phyloP scores from a whole-genome alignment of 2,329 filamentous ascomycete species.

The Aaosphaeria pasadenensis region DNA sequence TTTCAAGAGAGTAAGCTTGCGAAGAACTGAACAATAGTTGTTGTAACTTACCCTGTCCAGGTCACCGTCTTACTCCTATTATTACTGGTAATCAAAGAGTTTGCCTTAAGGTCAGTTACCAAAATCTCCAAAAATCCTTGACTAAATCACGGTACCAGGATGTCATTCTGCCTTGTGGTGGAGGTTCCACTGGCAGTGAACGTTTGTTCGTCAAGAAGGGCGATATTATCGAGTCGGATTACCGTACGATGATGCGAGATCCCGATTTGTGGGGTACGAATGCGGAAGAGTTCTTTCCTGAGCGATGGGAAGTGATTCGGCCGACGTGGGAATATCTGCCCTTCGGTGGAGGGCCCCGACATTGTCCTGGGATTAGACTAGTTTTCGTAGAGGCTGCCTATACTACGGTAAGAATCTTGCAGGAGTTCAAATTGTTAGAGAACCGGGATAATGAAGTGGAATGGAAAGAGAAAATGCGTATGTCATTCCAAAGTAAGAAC shows the following conservation, averaged over 20 bases:
- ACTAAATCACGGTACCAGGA: background rate
- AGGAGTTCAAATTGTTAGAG: conserved; percentile 6
- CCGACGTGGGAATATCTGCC: conserved; percentile 13
- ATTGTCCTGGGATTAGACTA: conserved; percentile 8
- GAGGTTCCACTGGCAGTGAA: background rate
- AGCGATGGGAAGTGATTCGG: conserved; percentile 11
- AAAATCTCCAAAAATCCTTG: no score
- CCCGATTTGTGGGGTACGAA: conserved; percentile 11
- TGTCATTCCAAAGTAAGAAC: conserved; percentile 10
- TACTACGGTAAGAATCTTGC: conserved; percentile 5
- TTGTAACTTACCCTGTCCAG: background rate
- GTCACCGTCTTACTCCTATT: background rate
- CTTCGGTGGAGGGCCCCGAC: conserved; percentile 11
- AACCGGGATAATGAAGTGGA: conserved; percentile 5
- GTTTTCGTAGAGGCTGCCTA: conserved; percentile 10
- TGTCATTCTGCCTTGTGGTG: background rate
- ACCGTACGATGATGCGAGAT: conserved; percentile 6
- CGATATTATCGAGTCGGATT: conserved; percentile 9
- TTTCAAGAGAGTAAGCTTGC: conserved; percentile 3
- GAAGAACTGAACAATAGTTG: background rate
- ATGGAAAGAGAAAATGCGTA: conserved; percentile 10
- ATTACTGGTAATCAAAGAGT: background rate
- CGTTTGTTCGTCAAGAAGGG: conserved; percentile 10
- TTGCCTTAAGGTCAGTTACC: background rate
- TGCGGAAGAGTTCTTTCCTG: conserved; percentile 11